phyloP scores from a whole-genome alignment of 2,329 filamentous ascomycete species.

The Exutisphaerella laricina region DNA sequence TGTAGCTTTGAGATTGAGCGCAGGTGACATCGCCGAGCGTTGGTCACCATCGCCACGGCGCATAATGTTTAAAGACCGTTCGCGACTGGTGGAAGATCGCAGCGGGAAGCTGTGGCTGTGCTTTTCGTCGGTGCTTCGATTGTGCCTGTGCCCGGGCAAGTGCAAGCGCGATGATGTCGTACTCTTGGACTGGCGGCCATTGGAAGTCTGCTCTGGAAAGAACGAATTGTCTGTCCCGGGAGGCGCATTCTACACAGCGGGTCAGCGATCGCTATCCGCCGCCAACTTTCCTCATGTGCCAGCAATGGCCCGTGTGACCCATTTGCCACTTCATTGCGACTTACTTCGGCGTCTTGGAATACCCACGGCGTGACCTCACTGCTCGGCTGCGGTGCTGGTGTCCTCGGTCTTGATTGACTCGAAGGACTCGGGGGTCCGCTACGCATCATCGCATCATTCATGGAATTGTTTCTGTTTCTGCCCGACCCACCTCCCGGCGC shows the following conservation, averaged over 20 bases:
- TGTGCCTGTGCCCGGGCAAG: slow-evolving; percentile 62
- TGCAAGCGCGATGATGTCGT: slow-evolving; percentile 55
- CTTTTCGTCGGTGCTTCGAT: slow-evolving; percentile 57
- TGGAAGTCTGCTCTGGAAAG: slow-evolving; percentile 27
- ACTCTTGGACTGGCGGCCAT: slow-evolving; percentile 25
- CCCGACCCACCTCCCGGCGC: slow-evolving; percentile 39
- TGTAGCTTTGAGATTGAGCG: slow-evolving; percentile 46
- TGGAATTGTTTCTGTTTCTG: slow-evolving; percentile 76
- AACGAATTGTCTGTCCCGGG: slow-evolving; percentile 26
- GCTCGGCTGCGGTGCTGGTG: slow-evolving; percentile 49
- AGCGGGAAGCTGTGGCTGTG: slow-evolving; percentile 40
- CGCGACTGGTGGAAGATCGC: slow-evolving; percentile 68
- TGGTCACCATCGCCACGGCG: slow-evolving; percentile 49
- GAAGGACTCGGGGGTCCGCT: slow-evolving; percentile 62
- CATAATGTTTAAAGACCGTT: slow-evolving; percentile 59
- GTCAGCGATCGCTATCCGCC: slow-evolving; percentile 12
- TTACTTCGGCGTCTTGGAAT: slow-evolving; percentile 57
- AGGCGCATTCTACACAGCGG: slow-evolving; percentile 20
- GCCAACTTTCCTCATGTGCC: neutral
- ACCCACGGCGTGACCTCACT: slow-evolving; percentile 97
- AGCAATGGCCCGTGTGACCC: neutral
- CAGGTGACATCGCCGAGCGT: slow-evolving; percentile 42
- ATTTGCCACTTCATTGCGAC: slow-evolving; percentile 7
- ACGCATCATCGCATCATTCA: slow-evolving; percentile 57
- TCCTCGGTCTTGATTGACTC: slow-evolving; percentile 67